A percentile compares a stretch with the other conserved stretches of the same genome.
These are phyloP conservation scores for Crithidia thermophila DNA, from an alignment of 208 protist genomes.

Conservation along the genomic window DNA sequence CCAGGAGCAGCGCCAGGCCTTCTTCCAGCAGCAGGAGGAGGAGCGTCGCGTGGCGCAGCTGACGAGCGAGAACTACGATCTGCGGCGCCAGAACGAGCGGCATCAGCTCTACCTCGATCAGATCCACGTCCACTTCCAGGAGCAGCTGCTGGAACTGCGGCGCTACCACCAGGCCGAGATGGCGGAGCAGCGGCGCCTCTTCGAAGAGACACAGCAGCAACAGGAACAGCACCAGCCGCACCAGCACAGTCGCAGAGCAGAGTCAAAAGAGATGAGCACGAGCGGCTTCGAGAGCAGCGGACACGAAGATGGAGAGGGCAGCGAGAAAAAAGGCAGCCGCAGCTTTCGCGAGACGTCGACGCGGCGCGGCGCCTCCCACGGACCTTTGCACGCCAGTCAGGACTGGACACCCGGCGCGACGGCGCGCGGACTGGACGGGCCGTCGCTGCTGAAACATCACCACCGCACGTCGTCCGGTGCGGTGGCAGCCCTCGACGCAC, in stretches of 20 bases:
- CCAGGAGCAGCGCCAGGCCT: conserved; percentile 30
- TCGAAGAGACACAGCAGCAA: conserved; percentile 10
- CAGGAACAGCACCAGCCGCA: not conserved
- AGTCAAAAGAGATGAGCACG: not conserved
- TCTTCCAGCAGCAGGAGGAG: conserved; percentile 36
- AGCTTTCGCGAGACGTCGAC: conserved; percentile 8
- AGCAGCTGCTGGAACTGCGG: conserved; percentile 25
- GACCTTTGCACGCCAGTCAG: not conserved
- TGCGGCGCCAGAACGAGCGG: conserved; percentile 27
- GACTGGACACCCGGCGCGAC: conserved; percentile 3
- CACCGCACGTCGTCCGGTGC: too few relatives aligned
- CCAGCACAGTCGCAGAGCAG: not conserved
- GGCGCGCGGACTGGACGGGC: not conserved
- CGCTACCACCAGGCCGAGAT: conserved; percentile 18
- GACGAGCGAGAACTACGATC: conserved; percentile 27
- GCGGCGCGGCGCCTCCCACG: not conserved
- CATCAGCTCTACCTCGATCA: conserved; percentile 29
- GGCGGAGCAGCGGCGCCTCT: conserved; percentile 16
- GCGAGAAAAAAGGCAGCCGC: not conserved
- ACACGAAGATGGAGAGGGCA: not conserved
- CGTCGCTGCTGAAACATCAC: too few relatives aligned
- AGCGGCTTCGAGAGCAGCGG: not conserved
- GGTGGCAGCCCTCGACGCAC: too few relatives aligned
- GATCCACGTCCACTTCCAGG: conserved; percentile 20
- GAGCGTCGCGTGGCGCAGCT: conserved; percentile 24